Evolutionary conservation across 331 rosid genomes (phyloP), one percentile per base, ranked within the genome.

Genomic region (Quercus tomentella): DNA sequence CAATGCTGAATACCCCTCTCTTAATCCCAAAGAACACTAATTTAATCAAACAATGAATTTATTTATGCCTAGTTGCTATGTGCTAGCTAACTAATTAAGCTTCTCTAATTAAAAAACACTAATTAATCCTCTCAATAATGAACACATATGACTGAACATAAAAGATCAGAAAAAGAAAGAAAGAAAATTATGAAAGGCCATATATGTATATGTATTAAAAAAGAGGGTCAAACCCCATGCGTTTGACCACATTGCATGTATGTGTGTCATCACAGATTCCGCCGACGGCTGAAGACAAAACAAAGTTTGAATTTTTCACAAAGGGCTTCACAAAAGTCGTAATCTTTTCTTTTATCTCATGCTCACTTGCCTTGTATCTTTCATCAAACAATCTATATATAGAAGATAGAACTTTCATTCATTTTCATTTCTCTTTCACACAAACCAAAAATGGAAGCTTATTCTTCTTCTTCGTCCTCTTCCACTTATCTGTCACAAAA

Each of bases 221-320:
- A 21, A 56, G 31, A 70, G 49, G 67, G 82, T 62, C 88, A 37
- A 86, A 74, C 76, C 74, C 6, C 77, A 76, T 26, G 35, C 16
- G 8, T 76, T 88, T 78, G 91, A 90, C 89, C 70, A 55, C 49
- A 56, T 12, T 15, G 10, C 14, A 21, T 63, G 21, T 26, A 56
- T 70, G 18, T 54, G 30, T 72, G 82, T 81, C 83, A 76, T 6
- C 28, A 55, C 60, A 22, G 70, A 25, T 23, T 26, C 65, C 80
- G 93, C 97, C 89, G 94, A 91, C 91, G 79, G 87, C 84, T 77
- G 35, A 76, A 35, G 90, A 88, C 88, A 87, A 85, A 84, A 69
- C 63, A 31, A 33, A 21, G 54, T 56, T 58, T 61, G 62, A 80
- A 76, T 82, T 72, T 56, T 77, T 70, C 54, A 69, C 71, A 28